Percentiles rank a stretch among this genome's conserved stretches.
Conservation (phyloP, 495 filamentous ascomycete species). For the Neurospora sp. region DNA sequence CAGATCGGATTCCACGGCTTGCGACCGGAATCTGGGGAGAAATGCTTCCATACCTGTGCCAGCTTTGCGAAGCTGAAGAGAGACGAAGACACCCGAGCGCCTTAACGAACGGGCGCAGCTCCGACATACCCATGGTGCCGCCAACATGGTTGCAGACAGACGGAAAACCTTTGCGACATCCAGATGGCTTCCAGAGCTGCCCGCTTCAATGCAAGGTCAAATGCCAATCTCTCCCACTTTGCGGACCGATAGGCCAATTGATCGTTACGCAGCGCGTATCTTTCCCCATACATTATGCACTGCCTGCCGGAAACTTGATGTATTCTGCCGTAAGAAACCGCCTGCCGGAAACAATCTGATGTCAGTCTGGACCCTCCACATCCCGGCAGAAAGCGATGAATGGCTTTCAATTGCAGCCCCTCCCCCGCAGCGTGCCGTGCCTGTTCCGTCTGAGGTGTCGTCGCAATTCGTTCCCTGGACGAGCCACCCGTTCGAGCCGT, state of each 20-base stretch:
- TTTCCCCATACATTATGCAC: neutral
- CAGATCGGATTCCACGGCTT: neutral
- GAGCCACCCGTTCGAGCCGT: neutral
- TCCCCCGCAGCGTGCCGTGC: neutral
- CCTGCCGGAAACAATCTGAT: neutral
- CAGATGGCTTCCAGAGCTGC: neutral
- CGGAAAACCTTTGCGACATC: neutral
- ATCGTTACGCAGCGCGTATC: neutral
- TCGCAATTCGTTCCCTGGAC: neutral
- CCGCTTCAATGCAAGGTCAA: neutral
- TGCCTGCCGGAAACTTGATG: neutral
- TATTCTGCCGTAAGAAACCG: neutral
- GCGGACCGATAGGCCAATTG: neutral
- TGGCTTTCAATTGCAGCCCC: neutral
- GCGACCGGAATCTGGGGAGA: constrained; percentile 1
- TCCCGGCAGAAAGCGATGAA: neutral
- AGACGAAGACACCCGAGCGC: constrained; percentile 20
- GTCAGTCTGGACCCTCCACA: neutral
- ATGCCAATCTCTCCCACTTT: neutral
- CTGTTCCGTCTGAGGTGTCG: neutral
- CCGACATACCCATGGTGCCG: constrained; percentile 46
- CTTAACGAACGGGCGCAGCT: constrained; percentile 35
- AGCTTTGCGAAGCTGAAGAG: constrained; percentile 30
- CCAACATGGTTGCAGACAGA: constrained; percentile 34
- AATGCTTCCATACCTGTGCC: constrained; percentile 29